Evolutionary conservation across 495 filamentous ascomycete species (phyloP).

Genomic region (Talaromyces wortmannii): DNA sequence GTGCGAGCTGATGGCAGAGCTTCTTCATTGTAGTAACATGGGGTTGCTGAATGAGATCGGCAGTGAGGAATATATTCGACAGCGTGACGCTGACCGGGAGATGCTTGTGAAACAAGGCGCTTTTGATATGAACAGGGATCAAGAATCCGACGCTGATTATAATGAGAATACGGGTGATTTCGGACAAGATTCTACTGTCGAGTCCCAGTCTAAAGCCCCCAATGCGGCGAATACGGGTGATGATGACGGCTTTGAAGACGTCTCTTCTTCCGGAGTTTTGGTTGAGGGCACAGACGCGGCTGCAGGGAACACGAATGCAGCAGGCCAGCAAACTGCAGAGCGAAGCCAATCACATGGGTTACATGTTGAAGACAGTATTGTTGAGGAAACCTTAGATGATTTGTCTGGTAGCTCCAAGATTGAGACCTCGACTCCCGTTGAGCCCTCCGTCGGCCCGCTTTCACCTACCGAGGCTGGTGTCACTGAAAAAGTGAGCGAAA

Average conservation of each 20-base stretch:
- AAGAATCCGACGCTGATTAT: slow-evolving; percentile 34
- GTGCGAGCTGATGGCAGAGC: slow-evolving; percentile 96
- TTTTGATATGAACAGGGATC: slow-evolving; percentile 30
- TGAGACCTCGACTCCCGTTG: slow-evolving; percentile 2
- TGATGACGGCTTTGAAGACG: slow-evolving; percentile 94
- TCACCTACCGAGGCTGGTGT: slow-evolving; percentile 45
- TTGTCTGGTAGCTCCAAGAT: slow-evolving; percentile 5
- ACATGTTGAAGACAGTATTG: slow-evolving; percentile 2
- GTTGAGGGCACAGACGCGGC: slow-evolving; percentile 54
- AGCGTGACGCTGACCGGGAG: slow-evolving; percentile 77
- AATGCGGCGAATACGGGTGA: slow-evolving; percentile 72
- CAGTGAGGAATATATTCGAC: slow-evolving; percentile 77
- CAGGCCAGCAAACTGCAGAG: slow-evolving; percentile 3
- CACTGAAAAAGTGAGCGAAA: slow-evolving; percentile 40
- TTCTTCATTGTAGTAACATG: slow-evolving; percentile 99
- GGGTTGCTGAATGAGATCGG: slow-evolving; percentile 88
- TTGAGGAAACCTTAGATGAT: slow-evolving; percentile 5
- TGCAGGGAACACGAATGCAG: slow-evolving; percentile 27
- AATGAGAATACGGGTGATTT: slow-evolving; percentile 43
- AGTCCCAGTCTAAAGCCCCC: slow-evolving; percentile 41
- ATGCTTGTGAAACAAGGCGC: slow-evolving; percentile 63
- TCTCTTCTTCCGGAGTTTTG: slow-evolving; percentile 61
- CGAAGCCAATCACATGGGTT: not conserved
- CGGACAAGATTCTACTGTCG: slow-evolving; percentile 26
- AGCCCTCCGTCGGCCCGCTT: slow-evolving; percentile 20